Evolutionary conservation across 2,329 filamentous ascomycete species (phyloP), one percentile per base, ranked within the genome.

Genomic region (Orbilia blumenaviensis): DNA sequence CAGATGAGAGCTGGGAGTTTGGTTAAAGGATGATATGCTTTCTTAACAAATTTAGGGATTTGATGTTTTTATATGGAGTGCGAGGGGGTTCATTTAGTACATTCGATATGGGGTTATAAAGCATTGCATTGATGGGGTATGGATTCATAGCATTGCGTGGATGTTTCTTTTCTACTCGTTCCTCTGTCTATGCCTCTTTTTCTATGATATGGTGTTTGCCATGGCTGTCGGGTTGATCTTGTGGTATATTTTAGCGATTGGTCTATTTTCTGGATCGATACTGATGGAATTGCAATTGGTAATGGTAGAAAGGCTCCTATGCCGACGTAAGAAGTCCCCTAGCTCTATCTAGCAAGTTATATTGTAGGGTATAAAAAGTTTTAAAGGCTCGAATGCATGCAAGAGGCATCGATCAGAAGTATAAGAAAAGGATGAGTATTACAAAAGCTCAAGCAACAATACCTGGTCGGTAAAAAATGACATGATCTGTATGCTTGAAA

Each of bases 1-100:
- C 73, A 78, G 48, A 27, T 75, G 66, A 71, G 72, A 25, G 64
- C 63, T 6, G 76, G 66, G 42, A 75, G 69, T 18, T 63, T 76
- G 42, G 64, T 77, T 27, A 77, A 72, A 32, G 60, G 44, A 7
- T 71, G 29, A 67, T 21, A 18, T 2, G 16, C 1, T 48, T 27
- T 12, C 12, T 27, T 52, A 7, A 3, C 2, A 54, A 9, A 5
- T 21, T 4, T 6, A 8, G 12, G 18, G 12, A 23, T 23, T 23
- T 42, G 4, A 23, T 23, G 8, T 44, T 23, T 16, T 42, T 18
- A 21, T 42, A 7, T 14, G 36, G n/a, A 38, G n/a, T n/a, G 36
- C 12, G 6, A 38, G 12, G 5, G 38, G 16, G 38, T 12, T 8
- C 16, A 16, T 41, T 5, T 41, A 6, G n/a, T 41, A 12, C 2